Evolutionary conservation across 2,329 filamentous ascomycete genomes (phyloP), one percentile per base, ranked within the genome.

Genomic region (Hymenoscyphus repandus): DNA sequence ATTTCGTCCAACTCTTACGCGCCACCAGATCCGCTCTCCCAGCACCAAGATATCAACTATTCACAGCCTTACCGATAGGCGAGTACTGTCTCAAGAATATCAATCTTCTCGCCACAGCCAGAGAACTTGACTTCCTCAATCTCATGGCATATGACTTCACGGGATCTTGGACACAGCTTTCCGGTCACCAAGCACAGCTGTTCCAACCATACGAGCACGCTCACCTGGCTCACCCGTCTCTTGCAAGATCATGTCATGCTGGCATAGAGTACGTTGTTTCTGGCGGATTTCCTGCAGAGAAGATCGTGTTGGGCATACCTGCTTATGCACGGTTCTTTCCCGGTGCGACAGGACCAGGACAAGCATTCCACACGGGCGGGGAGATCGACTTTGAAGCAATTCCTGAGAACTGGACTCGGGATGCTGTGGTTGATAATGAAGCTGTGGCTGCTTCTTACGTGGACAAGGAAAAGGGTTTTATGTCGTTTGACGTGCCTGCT

Each of bases 61-160:
- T 33, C 17, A 37, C 43, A n/a, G 43, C 43, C 17, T 27, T 45
- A 11, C 43, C 43, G 13, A 37, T 30, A 2, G 43, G 43, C 6
- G 12, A 37, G 10, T 45, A 45, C 43, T 45, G 43, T 15, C 17
- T 45, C 2, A 45, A 37, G 32, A 45, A 45, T 18, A 45, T 37
- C 32, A 37, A 37, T 15, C 33, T 45, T 3, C 18, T 22, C n/a
- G 43, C 34, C 12, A 33, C 43, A 34, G 31, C 31, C 5, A 10
- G 4, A 27, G 32, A 45, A 22, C 32, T 45, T 7, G 32, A 37
- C 32, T 22, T 45, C 18, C 32, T 45, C 9, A 45, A 45, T 10
- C 43, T 45, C 43, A 45, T 45, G 43, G 32, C 31, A n/a, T 45
- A 45, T 18, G 43, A 45, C 12, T 45, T 45, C 32, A 22, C 33